phyloP scores from a whole-genome alignment of 352 stramenopile species.

The Phytophthora hybrid region DNA sequence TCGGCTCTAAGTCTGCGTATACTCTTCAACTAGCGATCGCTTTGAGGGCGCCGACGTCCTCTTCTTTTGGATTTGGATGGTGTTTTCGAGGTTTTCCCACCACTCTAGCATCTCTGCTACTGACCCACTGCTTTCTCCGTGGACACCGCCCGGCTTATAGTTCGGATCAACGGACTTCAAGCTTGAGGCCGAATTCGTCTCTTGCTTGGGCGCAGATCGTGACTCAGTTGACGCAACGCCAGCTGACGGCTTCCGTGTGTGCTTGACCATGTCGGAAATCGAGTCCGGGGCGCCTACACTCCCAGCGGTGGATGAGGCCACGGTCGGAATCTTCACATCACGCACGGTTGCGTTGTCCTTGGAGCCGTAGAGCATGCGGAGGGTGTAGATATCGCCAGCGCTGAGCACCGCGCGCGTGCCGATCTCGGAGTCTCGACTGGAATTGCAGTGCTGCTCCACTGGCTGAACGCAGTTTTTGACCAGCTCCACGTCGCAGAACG shows the following conservation, averaged over 20 bases:
- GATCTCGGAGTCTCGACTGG: conserved; percentile 68
- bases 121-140: conserved; percentile 29
- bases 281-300: conserved; percentile 24
- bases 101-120: conserved; percentile 26
- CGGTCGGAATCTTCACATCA: conserved; percentile 46
- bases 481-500: conserved; percentile 72
- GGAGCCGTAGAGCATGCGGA: conserved; percentile 68
- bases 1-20: conserved; percentile 2
- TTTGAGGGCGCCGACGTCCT: conserved; percentile 1
- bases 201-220: conserved; percentile 14
- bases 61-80: conserved; percentile 31
- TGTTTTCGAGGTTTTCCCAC: conserved; percentile 43
- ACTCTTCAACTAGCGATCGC: conserved; percentile 1
- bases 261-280: conserved; percentile 31
- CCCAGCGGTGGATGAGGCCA: conserved; percentile 25
- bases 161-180: conserved; percentile 7
- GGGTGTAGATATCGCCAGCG: conserved; percentile 66
- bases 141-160: conserved; percentile 44
- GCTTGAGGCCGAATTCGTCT: not conserved
- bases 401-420: conserved; percentile 65
- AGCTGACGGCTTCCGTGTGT: conserved; percentile 17
- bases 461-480: conserved; percentile 78
- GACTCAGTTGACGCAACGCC: conserved; percentile 13
- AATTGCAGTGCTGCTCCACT: conserved; percentile 73
- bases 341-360: conserved; percentile 37